phyloP scores from a whole-genome alignment of 768 basidiomycete species.

The Cystofilobasidium ferigula region DNA sequence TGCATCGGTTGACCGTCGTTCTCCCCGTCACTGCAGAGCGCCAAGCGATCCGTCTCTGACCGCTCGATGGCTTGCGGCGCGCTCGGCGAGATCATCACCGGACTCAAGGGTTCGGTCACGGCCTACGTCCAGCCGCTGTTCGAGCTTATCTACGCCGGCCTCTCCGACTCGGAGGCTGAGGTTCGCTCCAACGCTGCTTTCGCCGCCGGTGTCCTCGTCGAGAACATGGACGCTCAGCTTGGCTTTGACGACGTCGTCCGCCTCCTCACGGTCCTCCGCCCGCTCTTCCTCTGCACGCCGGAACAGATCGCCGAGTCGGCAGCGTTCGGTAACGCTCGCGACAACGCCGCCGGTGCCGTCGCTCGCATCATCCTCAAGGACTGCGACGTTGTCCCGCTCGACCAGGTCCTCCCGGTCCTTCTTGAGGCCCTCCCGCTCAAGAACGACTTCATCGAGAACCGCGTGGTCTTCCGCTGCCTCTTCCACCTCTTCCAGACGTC shows the following conservation, averaged over 20 bases:
- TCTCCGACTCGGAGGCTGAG: constrained; percentile 76
- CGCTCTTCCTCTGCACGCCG: constrained; percentile 59
- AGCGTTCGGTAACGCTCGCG: constrained; percentile 68
- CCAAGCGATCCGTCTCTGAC: constrained; percentile 76
- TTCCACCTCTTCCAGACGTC: constrained; percentile 70
- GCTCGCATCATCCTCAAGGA: constrained; percentile 76
- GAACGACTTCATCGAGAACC: constrained; percentile 81
- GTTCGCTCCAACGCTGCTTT: constrained; percentile 95
- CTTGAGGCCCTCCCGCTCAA: constrained; percentile 70
- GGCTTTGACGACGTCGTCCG: constrained; percentile 51
- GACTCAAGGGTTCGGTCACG: constrained; percentile 76
- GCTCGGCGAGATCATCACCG: constrained; percentile 87
- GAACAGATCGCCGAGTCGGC: constrained; percentile 46
- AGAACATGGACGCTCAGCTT: constrained; percentile 53
- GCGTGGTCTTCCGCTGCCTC: constrained; percentile 74
- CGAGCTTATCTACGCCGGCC: constrained; percentile 70
- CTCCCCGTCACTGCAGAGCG: constrained; percentile 42
- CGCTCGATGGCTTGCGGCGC: constrained; percentile 86
- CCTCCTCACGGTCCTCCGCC: constrained; percentile 66
- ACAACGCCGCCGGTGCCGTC: constrained; percentile 94
- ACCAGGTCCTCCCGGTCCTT: constrained; percentile 79
- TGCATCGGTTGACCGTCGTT: background rate
- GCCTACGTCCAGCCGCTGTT: constrained; percentile 67
- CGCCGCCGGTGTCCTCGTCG: constrained; percentile 79
- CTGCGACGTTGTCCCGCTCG: constrained; percentile 65